Percentiles rank a stretch among this genome's conserved stretches.
Evolutionary conservation across 257 asterid genomes (phyloP).

Genomic region (Euphrasia confusa): DNA sequence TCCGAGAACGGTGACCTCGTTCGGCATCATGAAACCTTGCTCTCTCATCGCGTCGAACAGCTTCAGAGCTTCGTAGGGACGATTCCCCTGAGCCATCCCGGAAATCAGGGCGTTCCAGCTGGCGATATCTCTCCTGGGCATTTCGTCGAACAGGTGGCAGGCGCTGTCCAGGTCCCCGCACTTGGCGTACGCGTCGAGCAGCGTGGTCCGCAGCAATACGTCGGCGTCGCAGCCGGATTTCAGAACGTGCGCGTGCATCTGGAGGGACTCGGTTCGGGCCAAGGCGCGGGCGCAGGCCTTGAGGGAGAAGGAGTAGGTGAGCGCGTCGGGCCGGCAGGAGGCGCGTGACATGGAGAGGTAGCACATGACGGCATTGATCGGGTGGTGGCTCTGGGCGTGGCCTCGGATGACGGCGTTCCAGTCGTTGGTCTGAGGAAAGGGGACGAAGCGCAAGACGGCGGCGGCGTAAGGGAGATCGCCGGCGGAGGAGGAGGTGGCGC

Average conservation of each 20-base stretch:
- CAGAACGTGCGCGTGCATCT: constrained; percentile 53
- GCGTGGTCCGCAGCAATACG: constrained; percentile 65
- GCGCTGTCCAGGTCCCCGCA: constrained; percentile 56
- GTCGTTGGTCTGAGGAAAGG: constrained; percentile 63
- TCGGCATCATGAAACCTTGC: constrained; percentile 36
- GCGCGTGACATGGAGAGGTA: constrained; percentile 68
- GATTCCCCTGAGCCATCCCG: constrained; percentile 85
- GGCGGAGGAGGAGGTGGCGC: constrained; percentile 59
- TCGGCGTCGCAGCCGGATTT: constrained; percentile 52
- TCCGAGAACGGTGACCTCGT: constrained; percentile 82
- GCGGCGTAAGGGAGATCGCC: constrained; percentile 56
- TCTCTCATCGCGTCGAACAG: constrained; percentile 53
- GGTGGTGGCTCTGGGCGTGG: constrained; percentile 68
- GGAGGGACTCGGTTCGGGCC: constrained; percentile 49
- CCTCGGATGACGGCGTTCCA: constrained; percentile 98
- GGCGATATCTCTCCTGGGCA: constrained; percentile 66
- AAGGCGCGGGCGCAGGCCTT: constrained; percentile 86
- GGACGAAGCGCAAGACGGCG: constrained; percentile 45
- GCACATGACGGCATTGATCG: constrained; percentile 47
- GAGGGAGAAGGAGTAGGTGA: constrained; percentile 83
- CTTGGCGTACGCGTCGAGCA: constrained; percentile 69
- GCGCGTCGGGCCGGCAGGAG: constrained; percentile 69
- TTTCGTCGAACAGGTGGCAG: constrained; percentile 65
- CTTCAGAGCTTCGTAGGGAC: constrained; percentile 59
- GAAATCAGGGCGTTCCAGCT: constrained; percentile 86